phyloP scores from a whole-genome alignment of 1,284 basidiomycete genomes.

The Tetrapyrgos nigripes region DNA sequence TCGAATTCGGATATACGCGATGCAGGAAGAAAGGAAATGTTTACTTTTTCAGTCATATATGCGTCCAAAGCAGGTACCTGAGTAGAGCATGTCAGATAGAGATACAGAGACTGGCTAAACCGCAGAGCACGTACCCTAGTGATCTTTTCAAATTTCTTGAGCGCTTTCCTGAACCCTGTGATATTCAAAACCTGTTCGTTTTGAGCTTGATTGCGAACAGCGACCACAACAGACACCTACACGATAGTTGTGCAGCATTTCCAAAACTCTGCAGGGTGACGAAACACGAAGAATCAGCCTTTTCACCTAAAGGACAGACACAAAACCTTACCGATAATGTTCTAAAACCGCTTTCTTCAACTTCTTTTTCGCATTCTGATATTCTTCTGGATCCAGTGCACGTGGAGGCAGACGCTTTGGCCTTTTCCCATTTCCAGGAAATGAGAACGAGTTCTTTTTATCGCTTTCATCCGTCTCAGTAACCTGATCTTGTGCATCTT shows the following conservation, averaged over 20 bases:
- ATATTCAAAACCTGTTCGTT: constrained; percentile 77
- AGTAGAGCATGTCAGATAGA: background rate
- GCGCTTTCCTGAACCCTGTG: constrained; percentile 88
- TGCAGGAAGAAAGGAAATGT: background rate
- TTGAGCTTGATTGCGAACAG: background rate
- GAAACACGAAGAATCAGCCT: background rate
- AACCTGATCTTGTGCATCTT: background rate
- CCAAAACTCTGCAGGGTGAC: constrained; percentile 59
- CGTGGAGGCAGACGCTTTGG: constrained; percentile 23
- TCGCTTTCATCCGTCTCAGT: background rate
- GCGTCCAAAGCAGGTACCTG: constrained; percentile 68
- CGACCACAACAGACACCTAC: constrained; percentile 49
- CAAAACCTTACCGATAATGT: constrained; percentile 73
- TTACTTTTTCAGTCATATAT: constrained; percentile 81
- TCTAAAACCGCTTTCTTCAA: constrained; percentile 86
- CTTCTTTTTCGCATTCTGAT: constrained; percentile 82
- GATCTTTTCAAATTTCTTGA: constrained; percentile 95
- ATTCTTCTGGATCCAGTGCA: constrained; percentile 73
- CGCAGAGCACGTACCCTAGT: constrained; percentile 63
- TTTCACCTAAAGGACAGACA: background rate
- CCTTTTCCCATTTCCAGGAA: background rate
- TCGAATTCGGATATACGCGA: background rate
- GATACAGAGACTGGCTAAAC: background rate
- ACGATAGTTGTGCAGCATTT: constrained; percentile 87
- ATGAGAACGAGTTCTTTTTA: background rate